Conservation (phyloP, 1,284 basidiomycete genomes). For the Ceratobasidium sp. region DNA sequence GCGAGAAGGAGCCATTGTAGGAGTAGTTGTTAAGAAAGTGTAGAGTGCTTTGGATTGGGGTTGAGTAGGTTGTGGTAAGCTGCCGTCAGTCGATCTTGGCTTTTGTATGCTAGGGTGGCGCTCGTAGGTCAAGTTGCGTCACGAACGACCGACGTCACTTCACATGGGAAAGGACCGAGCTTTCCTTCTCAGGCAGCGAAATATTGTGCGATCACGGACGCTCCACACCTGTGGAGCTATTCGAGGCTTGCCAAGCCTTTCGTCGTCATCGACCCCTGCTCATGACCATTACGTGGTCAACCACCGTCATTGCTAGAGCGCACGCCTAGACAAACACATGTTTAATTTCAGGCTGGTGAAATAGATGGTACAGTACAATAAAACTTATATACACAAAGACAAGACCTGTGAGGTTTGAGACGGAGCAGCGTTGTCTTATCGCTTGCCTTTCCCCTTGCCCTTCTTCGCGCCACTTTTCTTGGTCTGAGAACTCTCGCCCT, state of each 20-base stretch:
- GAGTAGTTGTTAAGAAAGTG: neutral
- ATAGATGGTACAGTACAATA: constrained; percentile 3
- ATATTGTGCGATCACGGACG: constrained; percentile 19
- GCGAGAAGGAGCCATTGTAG: constrained; percentile 42
- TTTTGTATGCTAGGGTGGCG: constrained; percentile 26
- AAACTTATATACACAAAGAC: neutral
- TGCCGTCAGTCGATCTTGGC: constrained; percentile 10
- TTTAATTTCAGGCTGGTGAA: neutral
- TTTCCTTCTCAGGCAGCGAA: neutral
- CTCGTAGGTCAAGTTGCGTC: constrained; percentile 1
- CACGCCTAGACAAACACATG: too few species aligned
- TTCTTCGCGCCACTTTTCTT: constrained; percentile 41
- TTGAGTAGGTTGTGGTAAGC: constrained; percentile 32
- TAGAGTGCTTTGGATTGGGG: constrained; percentile 16
- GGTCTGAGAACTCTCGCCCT: constrained; percentile 17
- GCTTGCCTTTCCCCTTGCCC: constrained; percentile 48
- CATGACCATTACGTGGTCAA: too few species aligned
- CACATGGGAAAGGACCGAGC: constrained; percentile 1
- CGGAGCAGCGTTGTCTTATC: neutral
- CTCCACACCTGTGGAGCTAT: constrained; percentile 21
- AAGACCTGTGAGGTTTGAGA: neutral
- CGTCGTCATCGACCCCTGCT: neutral
- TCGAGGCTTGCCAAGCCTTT: neutral
- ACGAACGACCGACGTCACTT: constrained; percentile 7
- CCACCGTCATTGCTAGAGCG: too few species aligned